phyloP scores from a whole-genome alignment of 306 rosid species.

The Lathyrus tuberosus region DNA sequence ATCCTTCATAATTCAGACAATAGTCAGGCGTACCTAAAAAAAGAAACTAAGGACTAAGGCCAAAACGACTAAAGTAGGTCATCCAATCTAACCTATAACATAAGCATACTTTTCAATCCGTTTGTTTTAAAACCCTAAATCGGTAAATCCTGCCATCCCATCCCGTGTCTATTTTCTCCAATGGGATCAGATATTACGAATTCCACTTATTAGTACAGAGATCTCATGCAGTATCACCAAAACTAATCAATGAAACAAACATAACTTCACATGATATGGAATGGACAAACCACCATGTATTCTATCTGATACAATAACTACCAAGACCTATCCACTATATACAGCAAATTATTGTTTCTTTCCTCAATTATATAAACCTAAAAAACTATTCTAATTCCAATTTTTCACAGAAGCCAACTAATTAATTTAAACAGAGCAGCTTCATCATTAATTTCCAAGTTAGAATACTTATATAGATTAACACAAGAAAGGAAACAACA shows the following conservation, averaged over 20 bases:
- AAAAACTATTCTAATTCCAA: conserved; percentile 23
- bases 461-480: not conserved
- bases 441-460: conserved; percentile 30
- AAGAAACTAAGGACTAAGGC: conserved; percentile 10
- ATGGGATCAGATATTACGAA: conserved; percentile 9
- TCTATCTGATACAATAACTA: conserved; percentile 24
- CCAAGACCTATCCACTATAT: not conserved
- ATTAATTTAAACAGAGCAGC: conserved; percentile 32
- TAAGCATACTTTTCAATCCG: conserved; percentile 10
- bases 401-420: conserved; percentile 4
- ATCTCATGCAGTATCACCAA: conserved; percentile 12
- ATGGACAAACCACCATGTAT: not conserved
- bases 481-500: conserved; percentile 24
- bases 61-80: conserved; percentile 9
- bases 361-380: conserved; percentile 13
- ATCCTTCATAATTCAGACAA: conserved; percentile 21
- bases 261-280: not conserved
- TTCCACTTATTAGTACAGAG: conserved; percentile 14
- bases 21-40: conserved; percentile 10
- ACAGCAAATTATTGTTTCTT: not conserved
- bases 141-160: conserved; percentile 4
- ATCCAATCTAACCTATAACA: conserved; percentile 2
- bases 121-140: conserved; percentile 8
- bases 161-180: not conserved
- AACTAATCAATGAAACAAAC: conserved; percentile 2